Percentiles rank a stretch among this genome's conserved stretches.
These are phyloP conservation scores for Pseudohalonectria lignicola DNA, from an alignment of 2,329 filamentous ascomycete species.

Conservation along the genomic window DNA sequence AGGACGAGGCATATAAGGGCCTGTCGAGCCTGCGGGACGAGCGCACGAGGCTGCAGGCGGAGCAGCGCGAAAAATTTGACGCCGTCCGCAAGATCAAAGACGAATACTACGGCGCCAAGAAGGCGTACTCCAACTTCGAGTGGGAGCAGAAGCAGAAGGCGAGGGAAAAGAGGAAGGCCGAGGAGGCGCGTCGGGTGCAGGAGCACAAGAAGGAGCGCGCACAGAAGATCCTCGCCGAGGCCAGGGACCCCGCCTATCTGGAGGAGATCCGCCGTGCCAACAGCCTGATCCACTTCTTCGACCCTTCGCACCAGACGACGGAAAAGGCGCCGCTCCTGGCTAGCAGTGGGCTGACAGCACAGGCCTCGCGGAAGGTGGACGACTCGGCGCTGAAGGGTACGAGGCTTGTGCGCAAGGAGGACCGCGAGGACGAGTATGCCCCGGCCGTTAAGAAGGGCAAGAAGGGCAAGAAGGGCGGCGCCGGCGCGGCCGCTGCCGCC, in stretches of 20 bases:
- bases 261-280: constrained; percentile 88
- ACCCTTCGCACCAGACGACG: constrained; percentile 54
- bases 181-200: constrained; percentile 63
- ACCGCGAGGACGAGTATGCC: constrained; percentile 79
- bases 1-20: constrained; percentile 84
- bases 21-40: constrained; percentile 77
- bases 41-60: constrained; percentile 68
- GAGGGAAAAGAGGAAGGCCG: constrained; percentile 68
- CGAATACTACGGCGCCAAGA: constrained; percentile 70
- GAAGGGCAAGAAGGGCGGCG: constrained; percentile 67
- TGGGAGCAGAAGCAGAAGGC: constrained; percentile 67
- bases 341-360: constrained; percentile 65
- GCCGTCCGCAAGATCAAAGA: constrained; percentile 84
- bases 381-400: constrained; percentile 77
- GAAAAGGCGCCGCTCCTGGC: constrained; percentile 57
- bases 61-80: constrained; percentile 78
- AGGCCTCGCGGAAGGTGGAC: constrained; percentile 74
- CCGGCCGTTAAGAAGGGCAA: constrained; percentile 75
- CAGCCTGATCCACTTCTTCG: constrained; percentile 82
- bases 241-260: constrained; percentile 76
- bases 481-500: constrained; percentile 32
- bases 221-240: constrained; percentile 66
- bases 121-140: constrained; percentile 76
- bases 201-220: constrained; percentile 68
- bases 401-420: constrained; percentile 74